These are phyloP conservation scores for Letharia lupina DNA, from an alignment of 495 filamentous ascomycete genomes.

Conservation along the genomic window DNA sequence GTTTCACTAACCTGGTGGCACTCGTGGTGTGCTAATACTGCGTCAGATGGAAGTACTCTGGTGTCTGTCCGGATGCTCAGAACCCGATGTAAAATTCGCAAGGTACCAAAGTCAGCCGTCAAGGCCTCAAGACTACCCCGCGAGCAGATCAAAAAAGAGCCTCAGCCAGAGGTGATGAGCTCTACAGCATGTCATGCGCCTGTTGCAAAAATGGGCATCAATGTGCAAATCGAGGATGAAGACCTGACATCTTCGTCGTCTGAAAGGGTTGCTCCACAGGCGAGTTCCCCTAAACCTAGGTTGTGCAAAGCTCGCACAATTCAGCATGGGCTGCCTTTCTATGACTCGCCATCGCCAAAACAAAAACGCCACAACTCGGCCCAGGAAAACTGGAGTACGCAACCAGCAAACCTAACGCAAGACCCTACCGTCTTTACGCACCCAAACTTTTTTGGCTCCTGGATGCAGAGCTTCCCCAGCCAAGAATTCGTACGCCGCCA, in stretches of 20 bases:
- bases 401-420: not conserved
- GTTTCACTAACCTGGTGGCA: not conserved
- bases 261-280: not conserved
- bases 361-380: not conserved
- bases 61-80: not conserved
- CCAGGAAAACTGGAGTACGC: not conserved
- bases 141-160: not conserved
- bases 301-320: not conserved
- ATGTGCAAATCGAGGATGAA: not conserved
- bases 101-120: not conserved
- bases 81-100: not conserved
- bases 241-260: not conserved
- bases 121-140: not conserved
- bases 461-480: not conserved
- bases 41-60: conserved; percentile 5
- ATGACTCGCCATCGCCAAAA: not conserved
- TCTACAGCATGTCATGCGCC: not conserved
- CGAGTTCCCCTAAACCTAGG: not conserved
- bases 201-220: not conserved
- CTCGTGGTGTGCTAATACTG: not conserved
- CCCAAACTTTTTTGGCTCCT: not conserved
- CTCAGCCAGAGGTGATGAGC: not conserved
- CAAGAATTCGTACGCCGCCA: not conserved
- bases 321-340: not conserved
- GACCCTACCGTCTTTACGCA: not conserved